These are phyloP conservation scores for Lachancea dasiensis DNA, from an alignment of 805 yeast genomes.

Conservation along the genomic window DNA sequence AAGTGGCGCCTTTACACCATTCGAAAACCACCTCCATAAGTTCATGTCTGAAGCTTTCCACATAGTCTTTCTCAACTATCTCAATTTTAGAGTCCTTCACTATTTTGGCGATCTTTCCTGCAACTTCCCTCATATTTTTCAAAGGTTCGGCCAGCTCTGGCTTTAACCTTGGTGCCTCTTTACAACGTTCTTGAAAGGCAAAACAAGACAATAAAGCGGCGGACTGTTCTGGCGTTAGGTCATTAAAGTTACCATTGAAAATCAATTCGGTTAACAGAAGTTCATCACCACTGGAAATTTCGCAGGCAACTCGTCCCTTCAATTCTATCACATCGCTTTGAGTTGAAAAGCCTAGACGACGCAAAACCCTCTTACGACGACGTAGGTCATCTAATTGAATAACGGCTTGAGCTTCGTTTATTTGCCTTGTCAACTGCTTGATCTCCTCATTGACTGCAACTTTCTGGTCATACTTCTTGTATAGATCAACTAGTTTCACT, in stretches of 20 bases:
- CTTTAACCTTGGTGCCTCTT: constrained; percentile 76
- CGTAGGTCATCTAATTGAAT: constrained; percentile 91
- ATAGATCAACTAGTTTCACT: constrained; percentile 54
- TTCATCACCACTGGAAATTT: constrained; percentile 85
- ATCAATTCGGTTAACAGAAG: constrained; percentile 81
- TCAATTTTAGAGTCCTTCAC: constrained; percentile 88
- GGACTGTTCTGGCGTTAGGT: constrained; percentile 79
- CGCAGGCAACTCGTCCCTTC: constrained; percentile 97
- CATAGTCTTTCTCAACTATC: constrained; percentile 84
- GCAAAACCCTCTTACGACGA: constrained; percentile 85
- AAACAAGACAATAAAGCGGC: constrained; percentile 91
- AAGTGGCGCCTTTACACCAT: constrained; percentile 95
- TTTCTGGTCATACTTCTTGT: constrained; percentile 59
- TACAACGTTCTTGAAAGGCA: constrained; percentile 94
- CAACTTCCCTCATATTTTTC: constrained; percentile 84
- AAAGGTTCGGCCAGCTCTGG: constrained; percentile 92
- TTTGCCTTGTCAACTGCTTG: constrained; percentile 53
- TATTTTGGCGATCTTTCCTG: constrained; percentile 81
- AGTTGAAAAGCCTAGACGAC: constrained; percentile 86
- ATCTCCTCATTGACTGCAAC: constrained; percentile 55
- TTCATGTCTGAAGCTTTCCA: constrained; percentile 86
- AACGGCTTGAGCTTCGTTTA: constrained; percentile 80
- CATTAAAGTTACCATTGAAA: constrained; percentile 92
- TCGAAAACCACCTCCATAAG: constrained; percentile 94
- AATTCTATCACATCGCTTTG: constrained; percentile 85